Evolutionary conservation across 106 monocot genomes (phyloP).

Genomic region (Dendrobium officinale): DNA sequence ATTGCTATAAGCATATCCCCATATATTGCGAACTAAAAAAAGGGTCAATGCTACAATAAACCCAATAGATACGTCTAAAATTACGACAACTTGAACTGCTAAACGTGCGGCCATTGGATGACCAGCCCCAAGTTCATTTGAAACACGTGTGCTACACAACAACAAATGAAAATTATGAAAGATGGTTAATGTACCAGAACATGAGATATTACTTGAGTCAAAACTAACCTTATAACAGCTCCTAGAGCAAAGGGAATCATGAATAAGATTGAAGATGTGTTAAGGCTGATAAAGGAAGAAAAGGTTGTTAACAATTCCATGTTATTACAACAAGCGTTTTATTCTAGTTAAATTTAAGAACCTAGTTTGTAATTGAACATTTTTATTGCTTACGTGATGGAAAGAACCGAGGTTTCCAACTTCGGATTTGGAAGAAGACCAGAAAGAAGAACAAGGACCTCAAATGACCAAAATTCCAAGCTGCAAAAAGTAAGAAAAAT

Average conservation of each 20-base stretch:
- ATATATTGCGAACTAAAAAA: constrained; percentile 35
- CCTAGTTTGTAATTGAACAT: too few relatives aligned
- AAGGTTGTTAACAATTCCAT: too few relatives aligned
- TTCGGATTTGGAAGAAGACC: constrained; percentile 57
- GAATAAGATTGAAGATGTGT: constrained; percentile 73
- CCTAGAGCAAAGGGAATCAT: constrained; percentile 73
- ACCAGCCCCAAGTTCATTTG: constrained; percentile 74
- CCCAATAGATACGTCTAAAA: constrained; percentile 30
- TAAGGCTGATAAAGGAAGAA: constrained; percentile 37
- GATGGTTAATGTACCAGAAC: background rate
- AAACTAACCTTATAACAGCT: constrained; percentile 61
- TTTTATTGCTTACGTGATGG: constrained; percentile 16
- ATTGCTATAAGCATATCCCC: constrained; percentile 72
- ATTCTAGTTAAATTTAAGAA: too few relatives aligned
- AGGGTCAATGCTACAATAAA: constrained; percentile 32
- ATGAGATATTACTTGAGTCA: background rate
- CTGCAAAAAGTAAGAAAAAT: constrained; percentile 10
- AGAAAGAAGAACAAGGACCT: constrained; percentile 41
- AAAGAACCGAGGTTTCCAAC: constrained; percentile 43
- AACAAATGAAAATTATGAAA: background rate
- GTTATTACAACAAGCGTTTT: too few relatives aligned
- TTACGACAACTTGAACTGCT: constrained; percentile 26
- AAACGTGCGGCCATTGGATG: constrained; percentile 30
- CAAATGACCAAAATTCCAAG: constrained; percentile 53
- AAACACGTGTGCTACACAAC: constrained; percentile 45